Conservation (phyloP, 495 filamentous ascomycete genomes). For the Penicillium samsonianum region DNA sequence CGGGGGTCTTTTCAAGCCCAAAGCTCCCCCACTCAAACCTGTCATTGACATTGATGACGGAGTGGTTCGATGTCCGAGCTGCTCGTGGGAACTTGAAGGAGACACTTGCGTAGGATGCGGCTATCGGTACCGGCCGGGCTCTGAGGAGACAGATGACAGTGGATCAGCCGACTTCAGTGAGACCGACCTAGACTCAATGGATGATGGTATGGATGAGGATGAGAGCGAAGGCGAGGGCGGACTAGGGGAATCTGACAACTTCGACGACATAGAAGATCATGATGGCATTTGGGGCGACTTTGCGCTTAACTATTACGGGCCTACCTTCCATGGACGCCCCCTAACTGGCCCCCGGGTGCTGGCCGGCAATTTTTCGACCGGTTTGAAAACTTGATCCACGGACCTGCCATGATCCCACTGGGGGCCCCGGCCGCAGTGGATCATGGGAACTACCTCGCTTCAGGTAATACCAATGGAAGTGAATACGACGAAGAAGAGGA, state of each 20-base stretch:
- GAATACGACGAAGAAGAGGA: slow-evolving; percentile 27
- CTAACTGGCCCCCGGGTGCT: neutral
- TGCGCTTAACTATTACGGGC: slow-evolving; percentile 13
- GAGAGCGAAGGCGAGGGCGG: slow-evolving; percentile 40
- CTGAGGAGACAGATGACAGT: slow-evolving; percentile 37
- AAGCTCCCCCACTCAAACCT: slow-evolving; percentile 27
- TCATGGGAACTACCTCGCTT: neutral
- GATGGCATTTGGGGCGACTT: slow-evolving; percentile 24
- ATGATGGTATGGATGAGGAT: slow-evolving; percentile 35
- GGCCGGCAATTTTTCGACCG: neutral
- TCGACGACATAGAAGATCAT: slow-evolving; percentile 32
- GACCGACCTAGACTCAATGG: slow-evolving; percentile 32
- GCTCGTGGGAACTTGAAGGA: slow-evolving; percentile 64
- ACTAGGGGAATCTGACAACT: slow-evolving; percentile 36
- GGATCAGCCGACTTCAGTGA: slow-evolving; percentile 35
- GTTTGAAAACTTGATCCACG: neutral
- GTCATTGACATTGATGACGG: slow-evolving; percentile 62
- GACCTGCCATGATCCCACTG: neutral
- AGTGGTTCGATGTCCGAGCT: slow-evolving; percentile 63
- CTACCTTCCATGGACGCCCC: neutral
- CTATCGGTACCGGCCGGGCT: slow-evolving; percentile 41
- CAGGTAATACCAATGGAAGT: slow-evolving; percentile 1
- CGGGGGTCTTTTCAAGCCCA: slow-evolving; percentile 59
- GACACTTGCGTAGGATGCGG: slow-evolving; percentile 57
- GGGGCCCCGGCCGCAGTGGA: neutral